A percentile compares a stretch with the other conserved stretches of the same genome.
Conservation (phyloP, 495 filamentous ascomycete species). For the Parathielavia hyrcaniae region DNA sequence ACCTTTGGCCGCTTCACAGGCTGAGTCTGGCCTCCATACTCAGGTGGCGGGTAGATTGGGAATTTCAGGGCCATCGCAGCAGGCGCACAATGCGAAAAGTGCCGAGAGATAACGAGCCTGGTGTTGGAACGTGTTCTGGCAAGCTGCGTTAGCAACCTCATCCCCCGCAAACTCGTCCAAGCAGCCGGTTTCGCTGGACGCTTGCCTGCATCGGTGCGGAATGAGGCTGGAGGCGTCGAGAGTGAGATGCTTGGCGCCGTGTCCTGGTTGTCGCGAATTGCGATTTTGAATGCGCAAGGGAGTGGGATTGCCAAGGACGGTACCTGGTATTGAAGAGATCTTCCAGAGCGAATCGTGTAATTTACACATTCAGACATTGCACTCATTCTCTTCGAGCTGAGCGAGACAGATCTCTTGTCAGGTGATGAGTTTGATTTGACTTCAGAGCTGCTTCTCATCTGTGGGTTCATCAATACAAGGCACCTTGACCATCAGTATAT, state of each 20-base stretch:
- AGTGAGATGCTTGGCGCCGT: slow-evolving; percentile 12
- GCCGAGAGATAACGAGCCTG: not conserved
- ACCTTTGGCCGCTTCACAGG: slow-evolving; percentile 63
- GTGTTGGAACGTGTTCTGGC: not conserved
- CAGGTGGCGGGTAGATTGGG: slow-evolving; percentile 55
- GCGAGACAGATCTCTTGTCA: no score
- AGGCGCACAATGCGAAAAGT: not conserved
- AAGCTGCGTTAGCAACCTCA: slow-evolving; percentile 7
- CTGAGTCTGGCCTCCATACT: slow-evolving; percentile 55
- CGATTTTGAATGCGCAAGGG: not conserved
- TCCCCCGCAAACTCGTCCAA: slow-evolving; percentile 4
- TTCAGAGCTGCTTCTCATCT: no score
- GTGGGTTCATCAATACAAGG: no score
- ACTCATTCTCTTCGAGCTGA: no score
- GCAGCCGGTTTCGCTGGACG: not conserved
- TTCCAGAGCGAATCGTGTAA: not conserved
- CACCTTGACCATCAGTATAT: no score
- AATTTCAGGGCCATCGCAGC: slow-evolving; percentile 40
- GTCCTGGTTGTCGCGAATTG: not conserved
- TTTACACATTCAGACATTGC: no score
- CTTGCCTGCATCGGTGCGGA: slow-evolving; percentile 11
- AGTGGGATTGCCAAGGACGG: not conserved
- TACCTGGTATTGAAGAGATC: no score
- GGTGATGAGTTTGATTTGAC: no score
- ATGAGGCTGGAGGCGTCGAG: not conserved